Evolutionary conservation across 768 basidiomycete species (phyloP).

Genomic region (Termitomyces sp.): DNA sequence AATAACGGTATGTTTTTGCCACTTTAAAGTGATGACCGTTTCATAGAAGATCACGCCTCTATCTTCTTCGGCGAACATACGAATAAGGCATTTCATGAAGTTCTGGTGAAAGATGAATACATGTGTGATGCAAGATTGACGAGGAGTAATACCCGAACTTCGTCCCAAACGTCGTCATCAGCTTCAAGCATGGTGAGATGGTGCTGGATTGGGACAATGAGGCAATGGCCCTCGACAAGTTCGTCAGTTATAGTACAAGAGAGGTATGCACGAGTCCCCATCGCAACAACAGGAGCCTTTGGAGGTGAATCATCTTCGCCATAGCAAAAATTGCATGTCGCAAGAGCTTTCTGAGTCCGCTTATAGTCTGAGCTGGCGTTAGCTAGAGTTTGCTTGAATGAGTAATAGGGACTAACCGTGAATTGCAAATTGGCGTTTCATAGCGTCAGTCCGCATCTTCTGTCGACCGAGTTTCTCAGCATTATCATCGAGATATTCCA

Average conservation of each 20-base stretch:
- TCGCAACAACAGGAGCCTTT: slow-evolving; percentile 81
- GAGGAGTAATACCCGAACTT: slow-evolving; percentile 67
- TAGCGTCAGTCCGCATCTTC: slow-evolving; percentile 94
- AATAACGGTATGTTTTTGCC: slow-evolving; percentile 88
- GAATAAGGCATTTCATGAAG: slow-evolving; percentile 91
- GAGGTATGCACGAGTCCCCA: slow-evolving; percentile 89
- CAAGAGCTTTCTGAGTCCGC: slow-evolving; percentile 83
- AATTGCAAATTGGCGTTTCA: slow-evolving; percentile 96
- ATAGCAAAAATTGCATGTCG: slow-evolving; percentile 84
- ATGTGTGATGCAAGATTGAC: neutral
- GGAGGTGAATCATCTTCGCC: slow-evolving; percentile 90
- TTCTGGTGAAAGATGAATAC: slow-evolving; percentile 31
- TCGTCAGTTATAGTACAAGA: slow-evolving; percentile 85
- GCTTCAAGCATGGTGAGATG: slow-evolving; percentile 86
- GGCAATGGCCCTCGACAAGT: slow-evolving; percentile 85
- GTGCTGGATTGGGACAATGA: slow-evolving; percentile 96
- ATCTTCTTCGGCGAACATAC: slow-evolving; percentile 89
- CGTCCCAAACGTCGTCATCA: slow-evolving; percentile 98
- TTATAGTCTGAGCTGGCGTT: slow-evolving; percentile 71
- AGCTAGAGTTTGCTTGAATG: neutral
- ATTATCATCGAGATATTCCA: slow-evolving; percentile 97
- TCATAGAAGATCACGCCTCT: slow-evolving; percentile 96
- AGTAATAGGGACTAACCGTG: slow-evolving; percentile 50
- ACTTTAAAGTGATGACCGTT: slow-evolving; percentile 80
- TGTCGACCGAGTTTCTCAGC: slow-evolving; percentile 87